Base-by-base conservation (phyloP, 1,284 basidiomycete species). In the Filobasidium uniguttulatum region DNA sequence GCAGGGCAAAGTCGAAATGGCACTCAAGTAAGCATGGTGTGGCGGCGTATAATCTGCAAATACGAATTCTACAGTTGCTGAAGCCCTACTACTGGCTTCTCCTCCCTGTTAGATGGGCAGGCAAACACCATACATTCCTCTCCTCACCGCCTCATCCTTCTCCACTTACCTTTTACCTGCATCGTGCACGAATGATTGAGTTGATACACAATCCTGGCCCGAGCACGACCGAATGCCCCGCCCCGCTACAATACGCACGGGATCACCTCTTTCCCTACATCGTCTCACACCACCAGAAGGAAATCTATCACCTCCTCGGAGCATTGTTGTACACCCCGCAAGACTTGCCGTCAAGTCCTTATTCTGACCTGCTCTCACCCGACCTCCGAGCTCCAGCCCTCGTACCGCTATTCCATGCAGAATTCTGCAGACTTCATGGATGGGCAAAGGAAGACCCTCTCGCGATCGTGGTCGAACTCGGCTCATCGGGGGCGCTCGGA, bases 361-460 rank as follows among this genome's bases (percentile, higher is more conserved):
- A 90, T 59, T 74, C 78, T 17, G 80, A 86, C 56, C 71, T 89
- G 23, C 77, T 79, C 0, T 77, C 75, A 0, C 77, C 80, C 0
- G 74, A 76, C 1, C 64, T 86, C 9, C 83, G 88, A 61, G 56
- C 60, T 3, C 72, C 77, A 17, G 82, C 85, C 48, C 72, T 96
- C 19, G 81, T 83, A 56, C 79, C 81, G 3, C 72, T 87, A 58
- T 93, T 96, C 64, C 80, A 81, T 22, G 81, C 80, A 56, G 91
- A 94, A 61, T 97, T 85, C 61, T 94, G 89, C 64, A 82, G 87
- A 3, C 78, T 76, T 57, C 71, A 89, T 26, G 83, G 84, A 3
- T 84, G 91, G 80, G 83, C 89, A 55, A 78, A 83, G 52, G 85
- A 91, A 57, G 80, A 87, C 10, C 86, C 89, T 0, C 72, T 97